These are phyloP conservation scores for Colletotrichum melonis DNA, from an alignment of 2,329 filamentous ascomycete genomes.

Conservation along the genomic window DNA sequence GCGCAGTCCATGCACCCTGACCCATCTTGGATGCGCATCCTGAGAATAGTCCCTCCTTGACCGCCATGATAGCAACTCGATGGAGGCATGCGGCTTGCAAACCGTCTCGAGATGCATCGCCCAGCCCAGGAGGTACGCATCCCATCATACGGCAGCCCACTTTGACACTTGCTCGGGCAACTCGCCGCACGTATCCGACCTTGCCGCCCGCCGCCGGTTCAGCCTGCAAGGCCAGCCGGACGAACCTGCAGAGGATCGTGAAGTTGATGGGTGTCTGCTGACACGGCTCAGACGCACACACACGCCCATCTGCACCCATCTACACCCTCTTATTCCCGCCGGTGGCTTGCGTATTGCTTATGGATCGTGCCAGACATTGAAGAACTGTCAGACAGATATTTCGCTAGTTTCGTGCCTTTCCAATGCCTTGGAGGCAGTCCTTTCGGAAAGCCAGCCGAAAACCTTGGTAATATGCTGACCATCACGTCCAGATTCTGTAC, in stretches of 20 bases:
- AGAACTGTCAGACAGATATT: not conserved
- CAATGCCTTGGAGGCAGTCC: not conserved
- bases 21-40: not conserved
- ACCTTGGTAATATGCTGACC: not conserved
- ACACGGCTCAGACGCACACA: not conserved
- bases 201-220: not conserved
- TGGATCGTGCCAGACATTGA: not conserved
- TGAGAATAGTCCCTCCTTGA: not conserved
- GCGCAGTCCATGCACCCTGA: not conserved
- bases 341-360: not conserved
- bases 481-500: not conserved
- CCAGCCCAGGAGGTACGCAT: not conserved
- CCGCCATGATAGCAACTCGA: not conserved
- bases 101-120: not conserved
- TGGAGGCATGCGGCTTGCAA: not conserved
- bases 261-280: not conserved
- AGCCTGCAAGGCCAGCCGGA: not conserved
- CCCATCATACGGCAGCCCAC: not conserved
- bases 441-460: constrained; percentile 19
- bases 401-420: not conserved
- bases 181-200: not conserved
- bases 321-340: not conserved
- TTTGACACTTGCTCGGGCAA: not conserved
- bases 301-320: not conserved
- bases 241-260: not conserved